Base-by-base conservation (phyloP, 2,329 filamentous ascomycete species). In the Ascochyta fabae region DNA sequence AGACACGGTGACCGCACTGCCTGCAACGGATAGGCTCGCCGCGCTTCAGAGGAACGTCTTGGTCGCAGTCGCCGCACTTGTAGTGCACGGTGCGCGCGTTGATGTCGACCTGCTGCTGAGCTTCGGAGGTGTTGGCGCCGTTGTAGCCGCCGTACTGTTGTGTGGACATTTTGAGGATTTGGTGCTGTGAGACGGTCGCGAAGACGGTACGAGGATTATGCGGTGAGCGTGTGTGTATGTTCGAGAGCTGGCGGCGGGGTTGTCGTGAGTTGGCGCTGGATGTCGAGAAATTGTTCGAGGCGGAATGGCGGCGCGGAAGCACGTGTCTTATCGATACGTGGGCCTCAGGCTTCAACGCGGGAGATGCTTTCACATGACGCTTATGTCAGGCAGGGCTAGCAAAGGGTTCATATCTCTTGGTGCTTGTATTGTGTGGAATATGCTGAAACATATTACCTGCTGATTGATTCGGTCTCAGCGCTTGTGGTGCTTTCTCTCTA, bases 1-100 rank as follows among this genome's bases (percentile, higher is more conserved):
- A 80, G 59, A 99, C 92, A 64, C 95, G 88, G 71, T 96, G 95
- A 7, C 95, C 95, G 77, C 95, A 99, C 79, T 93, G 90, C 77
- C 91, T 90, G 83, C 92, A 96, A 26, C 91, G 84, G 65, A 96
- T 94, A 31, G 89, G 87, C 69, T 95, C 91, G 60, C 87, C 88
- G 65, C 88, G 86, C 77, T 89, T 89, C 66, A 96, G 81, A 16
- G 85, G 83, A 40, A 94, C 90, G 67, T 90, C 88, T 60, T 85
- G 82, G 56, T 90, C 91, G 81, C 92, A 96, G 79, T 96, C 91
- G 73, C 91, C 92, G 81, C 91, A 96, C 33, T 78, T 73, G 74
- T 83, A 83, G 58, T 76, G 71, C 16, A 82, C 79, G 41, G 78
- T 77, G 65, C 78, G 77, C 59, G 73, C 72, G 24, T 71, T 76